Evolutionary conservation across 768 basidiomycete genomes (phyloP).

Genomic region (Serendipita vermifera): DNA sequence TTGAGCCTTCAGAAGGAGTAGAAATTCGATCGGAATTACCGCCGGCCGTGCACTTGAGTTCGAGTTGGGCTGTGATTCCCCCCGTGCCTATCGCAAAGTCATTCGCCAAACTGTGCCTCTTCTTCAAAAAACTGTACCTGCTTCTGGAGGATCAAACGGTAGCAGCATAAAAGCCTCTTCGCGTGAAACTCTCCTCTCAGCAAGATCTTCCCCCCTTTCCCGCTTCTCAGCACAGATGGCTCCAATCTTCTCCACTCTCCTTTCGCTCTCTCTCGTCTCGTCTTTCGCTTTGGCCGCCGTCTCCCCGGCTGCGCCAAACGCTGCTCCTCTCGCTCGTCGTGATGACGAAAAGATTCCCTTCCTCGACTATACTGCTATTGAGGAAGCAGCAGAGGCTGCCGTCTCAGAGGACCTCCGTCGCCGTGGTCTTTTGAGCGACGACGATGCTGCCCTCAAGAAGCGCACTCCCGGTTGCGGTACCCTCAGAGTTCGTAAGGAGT

Average conservation of each 20-base stretch:
- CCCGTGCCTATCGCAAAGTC: too few relatives aligned
- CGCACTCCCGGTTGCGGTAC: not conserved
- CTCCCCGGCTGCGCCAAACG: not conserved
- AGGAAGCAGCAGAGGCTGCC: not conserved
- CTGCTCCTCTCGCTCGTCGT: not conserved
- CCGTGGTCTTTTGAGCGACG: not conserved
- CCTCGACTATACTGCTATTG: not conserved
- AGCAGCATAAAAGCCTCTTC: too few relatives aligned
- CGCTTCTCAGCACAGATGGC: not conserved
- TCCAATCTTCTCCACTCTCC: not conserved
- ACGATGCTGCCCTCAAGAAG: not conserved
- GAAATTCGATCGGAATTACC: too few relatives aligned
- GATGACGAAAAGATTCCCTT: not conserved
- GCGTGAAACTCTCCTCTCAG: too few relatives aligned
- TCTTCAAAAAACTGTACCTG: too few relatives aligned
- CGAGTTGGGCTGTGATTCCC: too few relatives aligned
- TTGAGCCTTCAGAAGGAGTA: too few relatives aligned
- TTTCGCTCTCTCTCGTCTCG: not conserved
- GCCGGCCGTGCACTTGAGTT: too few relatives aligned
- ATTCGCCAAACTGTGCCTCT: too few relatives aligned
- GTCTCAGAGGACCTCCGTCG: not conserved
- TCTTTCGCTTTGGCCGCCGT: not conserved
- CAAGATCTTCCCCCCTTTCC: not conserved
- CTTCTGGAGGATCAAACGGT: too few relatives aligned
- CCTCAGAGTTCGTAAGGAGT: not conserved